Evolutionary conservation across 352 stramenopile genomes (phyloP).

Genomic region (Globisporangium solare): DNA sequence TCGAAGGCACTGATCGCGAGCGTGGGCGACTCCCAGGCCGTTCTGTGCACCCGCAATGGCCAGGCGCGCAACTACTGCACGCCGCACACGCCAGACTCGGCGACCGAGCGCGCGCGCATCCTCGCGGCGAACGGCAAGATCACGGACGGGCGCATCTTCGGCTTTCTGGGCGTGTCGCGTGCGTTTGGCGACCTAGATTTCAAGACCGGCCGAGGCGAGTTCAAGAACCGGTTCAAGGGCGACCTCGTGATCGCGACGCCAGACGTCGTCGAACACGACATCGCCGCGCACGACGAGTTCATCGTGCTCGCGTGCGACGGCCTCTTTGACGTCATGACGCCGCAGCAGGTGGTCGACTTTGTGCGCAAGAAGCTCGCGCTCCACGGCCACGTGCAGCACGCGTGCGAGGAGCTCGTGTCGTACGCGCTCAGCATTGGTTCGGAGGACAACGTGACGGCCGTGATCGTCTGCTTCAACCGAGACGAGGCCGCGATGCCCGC

Average conservation of each 20-base stretch:
- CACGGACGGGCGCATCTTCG: constrained; percentile 82
- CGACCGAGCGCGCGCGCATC: constrained; percentile 77
- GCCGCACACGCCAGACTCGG: constrained; percentile 60
- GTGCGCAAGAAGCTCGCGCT: constrained; percentile 63
- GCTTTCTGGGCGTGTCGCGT: constrained; percentile 71
- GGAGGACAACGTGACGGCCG: constrained; percentile 79
- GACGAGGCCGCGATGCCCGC: constrained; percentile 20
- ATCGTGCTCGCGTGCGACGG: constrained; percentile 80
- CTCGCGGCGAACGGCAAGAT: constrained; percentile 76
- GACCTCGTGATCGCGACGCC: constrained; percentile 72
- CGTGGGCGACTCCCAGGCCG: constrained; percentile 77
- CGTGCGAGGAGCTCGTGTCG: constrained; percentile 77
- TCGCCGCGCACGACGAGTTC: constrained; percentile 68
- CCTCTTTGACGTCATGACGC: constrained; percentile 82
- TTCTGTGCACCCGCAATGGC: constrained; percentile 54
- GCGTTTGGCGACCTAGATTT: constrained; percentile 86
- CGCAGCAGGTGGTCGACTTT: constrained; percentile 81
- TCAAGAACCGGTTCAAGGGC: constrained; percentile 78
- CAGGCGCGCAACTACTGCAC: constrained; percentile 54
- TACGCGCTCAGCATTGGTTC: constrained; percentile 77
- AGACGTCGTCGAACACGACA: constrained; percentile 53
- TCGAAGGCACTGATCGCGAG: constrained; percentile 50
- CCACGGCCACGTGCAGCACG: constrained; percentile 71
- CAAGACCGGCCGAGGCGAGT: constrained; percentile 77
- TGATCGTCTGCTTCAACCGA: constrained; percentile 75